Evolutionary conservation across 805 yeast genomes (phyloP), one percentile per base, ranked within the genome.

Genomic region (Soucietia sequanensis): DNA sequence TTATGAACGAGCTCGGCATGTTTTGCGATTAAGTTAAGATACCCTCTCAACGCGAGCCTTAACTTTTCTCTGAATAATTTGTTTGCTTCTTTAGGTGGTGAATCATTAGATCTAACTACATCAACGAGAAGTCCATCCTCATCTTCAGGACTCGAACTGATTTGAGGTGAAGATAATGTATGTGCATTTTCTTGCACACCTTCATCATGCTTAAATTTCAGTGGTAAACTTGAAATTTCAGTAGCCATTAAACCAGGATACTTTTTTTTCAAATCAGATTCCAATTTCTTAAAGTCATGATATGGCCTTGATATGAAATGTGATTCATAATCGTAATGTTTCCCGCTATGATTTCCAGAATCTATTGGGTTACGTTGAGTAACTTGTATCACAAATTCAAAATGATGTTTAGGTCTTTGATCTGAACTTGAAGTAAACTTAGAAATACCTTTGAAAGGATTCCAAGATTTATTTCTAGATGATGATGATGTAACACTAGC

Each of bases 41-140:
- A 91, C 0, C 88, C 85, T 30, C 97, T 68, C 29, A 91, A 66
- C 0, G 95, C 76, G 7, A 88, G 69, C 27, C 98, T 67, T 46
- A 87, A 73, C 44, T 79, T 81, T 55, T 91, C 98, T 19, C 95
- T 72, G 2, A 80, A 75, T 20, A 85, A 65, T 23, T 23, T 18
- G 26, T 10, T 10, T n/a, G n/a, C n/a, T n/a, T n/a, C n/a, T n/a
- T n/a, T n/a, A n/a, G n/a, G n/a, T 32, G 10, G 21, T 20, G 4
- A 16, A 5, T 16, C 16, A 17, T 15, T 27, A 13, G 14, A 16
- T n/a, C 27, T 9, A 17, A 17, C 11, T 12, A 24, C 4, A 6
- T 5, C 18, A 31, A 23, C n/a, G 28, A 16, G n/a, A n/a, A n/a
- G n/a, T 4, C 13, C 12, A 11, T 10, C 16, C 13, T 10, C 14